Conservation (phyloP, 1,139 yeast species). For the Yamadazyma dushanensis region DNA sequence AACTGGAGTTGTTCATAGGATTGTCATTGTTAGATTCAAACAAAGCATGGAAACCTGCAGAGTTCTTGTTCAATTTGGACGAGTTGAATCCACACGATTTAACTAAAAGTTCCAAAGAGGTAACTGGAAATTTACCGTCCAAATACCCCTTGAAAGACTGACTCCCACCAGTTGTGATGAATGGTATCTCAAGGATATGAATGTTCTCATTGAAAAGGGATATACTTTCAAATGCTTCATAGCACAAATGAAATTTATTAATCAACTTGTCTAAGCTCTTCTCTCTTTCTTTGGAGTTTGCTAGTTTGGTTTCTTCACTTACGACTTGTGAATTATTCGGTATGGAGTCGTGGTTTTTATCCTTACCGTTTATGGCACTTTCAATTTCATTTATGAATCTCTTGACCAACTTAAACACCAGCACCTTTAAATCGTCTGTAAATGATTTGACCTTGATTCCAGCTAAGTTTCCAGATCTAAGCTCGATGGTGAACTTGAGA, state of each 20-base stretch:
- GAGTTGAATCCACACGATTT: conserved; percentile 36
- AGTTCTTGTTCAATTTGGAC: conserved; percentile 29
- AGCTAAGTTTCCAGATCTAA: conserved; percentile 21
- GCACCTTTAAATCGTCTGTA: conserved; percentile 26
- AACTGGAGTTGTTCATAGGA: conserved; percentile 52
- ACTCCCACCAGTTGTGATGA: conserved; percentile 29
- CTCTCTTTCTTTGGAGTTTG: background rate
- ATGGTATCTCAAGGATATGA: conserved; percentile 34
- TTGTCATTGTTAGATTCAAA: conserved; percentile 48
- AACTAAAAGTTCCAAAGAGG: conserved; percentile 28
- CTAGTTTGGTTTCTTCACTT: conserved; percentile 2
- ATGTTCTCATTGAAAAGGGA: conserved; percentile 35
- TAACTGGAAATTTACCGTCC: conserved; percentile 21
- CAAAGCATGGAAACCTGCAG: conserved; percentile 62
- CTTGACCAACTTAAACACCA: conserved; percentile 28
- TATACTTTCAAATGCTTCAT: conserved; percentile 16
- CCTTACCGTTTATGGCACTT: conserved; percentile 1
- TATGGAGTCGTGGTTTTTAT: background rate
- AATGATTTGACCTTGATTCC: conserved; percentile 23
- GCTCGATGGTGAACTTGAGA: conserved; percentile 21
- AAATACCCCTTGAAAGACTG: conserved; percentile 30
- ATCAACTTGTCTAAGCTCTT: conserved; percentile 9
- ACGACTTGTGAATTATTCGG: background rate
- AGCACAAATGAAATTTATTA: conserved; percentile 13
- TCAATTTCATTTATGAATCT: conserved; percentile 12